Conservation (phyloP, 352 stramenopile species). For the Phytophthora syringae region DNA sequence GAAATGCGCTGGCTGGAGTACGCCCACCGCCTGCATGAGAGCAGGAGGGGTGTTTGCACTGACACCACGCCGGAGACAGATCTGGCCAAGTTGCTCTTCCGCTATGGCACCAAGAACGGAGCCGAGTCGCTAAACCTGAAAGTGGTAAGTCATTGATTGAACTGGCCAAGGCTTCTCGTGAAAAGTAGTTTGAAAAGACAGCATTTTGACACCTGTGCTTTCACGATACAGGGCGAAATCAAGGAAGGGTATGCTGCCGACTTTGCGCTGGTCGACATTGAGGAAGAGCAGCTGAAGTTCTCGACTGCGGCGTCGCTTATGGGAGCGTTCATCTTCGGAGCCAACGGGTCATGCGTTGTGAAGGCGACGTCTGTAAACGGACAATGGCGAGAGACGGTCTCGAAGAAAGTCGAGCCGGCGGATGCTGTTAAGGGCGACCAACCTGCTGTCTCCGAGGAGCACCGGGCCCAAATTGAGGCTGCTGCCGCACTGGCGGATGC, state of each 20-base stretch:
- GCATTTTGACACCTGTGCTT: constrained; percentile 2
- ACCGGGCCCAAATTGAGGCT: constrained; percentile 48
- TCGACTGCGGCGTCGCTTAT: constrained; percentile 59
- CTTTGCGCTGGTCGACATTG: constrained; percentile 72
- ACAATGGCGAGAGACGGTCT: constrained; percentile 61
- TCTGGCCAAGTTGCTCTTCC: constrained; percentile 67
- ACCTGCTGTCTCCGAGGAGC: constrained; percentile 45
- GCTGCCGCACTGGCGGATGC: constrained; percentile 58
- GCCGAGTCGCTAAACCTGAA: constrained; percentile 72
- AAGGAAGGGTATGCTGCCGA: constrained; percentile 69
- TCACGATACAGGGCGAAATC: constrained; percentile 59
- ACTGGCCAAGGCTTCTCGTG: not conserved
- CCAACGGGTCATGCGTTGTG: constrained; percentile 71
- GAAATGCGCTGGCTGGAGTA: constrained; percentile 88
- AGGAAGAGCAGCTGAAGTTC: constrained; percentile 79
- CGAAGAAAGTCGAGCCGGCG: constrained; percentile 18
- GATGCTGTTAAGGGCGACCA: constrained; percentile 3
- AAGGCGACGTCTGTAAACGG: constrained; percentile 79
- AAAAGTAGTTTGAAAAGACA: not conserved
- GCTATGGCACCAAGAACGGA: constrained; percentile 71
- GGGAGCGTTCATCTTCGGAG: constrained; percentile 74
- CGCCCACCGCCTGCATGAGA: constrained; percentile 68
- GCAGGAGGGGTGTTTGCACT: constrained; percentile 67
- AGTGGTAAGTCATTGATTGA: constrained; percentile 46
- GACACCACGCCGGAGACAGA: constrained; percentile 61